Evolutionary conservation across 1,139 yeast species (phyloP).

Genomic region (Nakaseomyces sp.): DNA sequence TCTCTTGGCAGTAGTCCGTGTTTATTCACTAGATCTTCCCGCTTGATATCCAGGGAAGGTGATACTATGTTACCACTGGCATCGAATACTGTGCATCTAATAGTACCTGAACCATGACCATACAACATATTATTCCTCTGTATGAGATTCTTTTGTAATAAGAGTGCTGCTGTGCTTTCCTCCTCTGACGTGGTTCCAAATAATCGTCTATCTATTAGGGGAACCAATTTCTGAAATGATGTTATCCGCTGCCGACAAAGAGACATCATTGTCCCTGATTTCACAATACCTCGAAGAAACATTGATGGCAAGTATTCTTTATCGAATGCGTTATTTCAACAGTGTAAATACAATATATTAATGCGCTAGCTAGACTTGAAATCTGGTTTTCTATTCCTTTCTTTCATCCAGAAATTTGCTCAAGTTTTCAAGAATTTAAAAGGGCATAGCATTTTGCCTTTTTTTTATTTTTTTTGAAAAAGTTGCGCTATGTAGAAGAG

Average conservation of each 20-base stretch:
- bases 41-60: slow-evolving; percentile 48
- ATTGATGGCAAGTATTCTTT: neutral
- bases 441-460: neutral
- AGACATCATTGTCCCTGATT: neutral
- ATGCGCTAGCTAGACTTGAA: too few relatives aligned
- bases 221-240: neutral
- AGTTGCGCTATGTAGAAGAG: too few relatives aligned
- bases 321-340: too few relatives aligned
- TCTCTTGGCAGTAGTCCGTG: slow-evolving; percentile 31
- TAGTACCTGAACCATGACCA: slow-evolving; percentile 28
- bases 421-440: too few relatives aligned
- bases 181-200: slow-evolving; percentile 3
- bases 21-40: slow-evolving; percentile 38
- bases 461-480: too few relatives aligned
- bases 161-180: slow-evolving; percentile 21
- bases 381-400: too few relatives aligned
- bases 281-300: neutral
- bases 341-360: too few relatives aligned
- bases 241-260: neutral
- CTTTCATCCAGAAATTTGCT: too few relatives aligned
- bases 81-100: slow-evolving; percentile 55
- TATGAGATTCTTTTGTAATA: slow-evolving; percentile 33
- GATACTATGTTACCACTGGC: slow-evolving; percentile 46
- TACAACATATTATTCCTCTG: slow-evolving; percentile 31
- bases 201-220: neutral